A percentile compares a stretch with the other conserved stretches of the same genome.
These are phyloP conservation scores for Beauveria sp. DNA, from an alignment of 2,329 filamentous ascomycete species.

Conservation along the genomic window DNA sequence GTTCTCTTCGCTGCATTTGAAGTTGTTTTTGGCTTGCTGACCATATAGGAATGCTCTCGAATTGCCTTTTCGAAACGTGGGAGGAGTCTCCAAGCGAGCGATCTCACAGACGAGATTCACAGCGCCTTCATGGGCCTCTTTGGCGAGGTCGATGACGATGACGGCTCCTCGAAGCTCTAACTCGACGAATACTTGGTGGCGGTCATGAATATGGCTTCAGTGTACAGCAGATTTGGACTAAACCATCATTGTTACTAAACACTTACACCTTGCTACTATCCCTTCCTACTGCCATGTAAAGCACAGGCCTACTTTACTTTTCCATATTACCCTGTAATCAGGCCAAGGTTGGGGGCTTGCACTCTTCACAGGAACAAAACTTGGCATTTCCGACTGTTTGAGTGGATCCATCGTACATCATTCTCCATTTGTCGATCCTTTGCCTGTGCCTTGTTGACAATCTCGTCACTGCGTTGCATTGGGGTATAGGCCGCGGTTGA, in stretches of 20 bases:
- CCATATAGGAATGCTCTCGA: constrained; percentile 66
- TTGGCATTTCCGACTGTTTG: too few relatives aligned
- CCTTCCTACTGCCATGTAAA: background rate
- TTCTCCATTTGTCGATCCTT: background rate
- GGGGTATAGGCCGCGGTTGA: background rate
- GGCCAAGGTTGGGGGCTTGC: too few relatives aligned
- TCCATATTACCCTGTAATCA: too few relatives aligned
- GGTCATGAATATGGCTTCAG: too few relatives aligned
- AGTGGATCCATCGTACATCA: too few relatives aligned
- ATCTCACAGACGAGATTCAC: constrained; percentile 86
- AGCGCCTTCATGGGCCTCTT: constrained; percentile 72
- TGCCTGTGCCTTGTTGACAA: background rate
- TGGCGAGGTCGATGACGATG: constrained; percentile 54
- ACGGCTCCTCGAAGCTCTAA: constrained; percentile 28
- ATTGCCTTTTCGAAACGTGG: constrained; percentile 81
- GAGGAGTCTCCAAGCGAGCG: constrained; percentile 82
- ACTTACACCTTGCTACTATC: background rate
- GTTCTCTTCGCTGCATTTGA: background rate
- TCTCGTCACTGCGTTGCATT: background rate
- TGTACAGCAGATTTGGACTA: background rate
- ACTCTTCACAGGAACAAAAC: too few relatives aligned
- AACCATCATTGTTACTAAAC: too few relatives aligned
- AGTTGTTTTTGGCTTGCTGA: background rate
- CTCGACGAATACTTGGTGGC: background rate
- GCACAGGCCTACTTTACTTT: background rate